Evolutionary conservation across 352 stramenopile genomes (phyloP).

Genomic region (Pythium diclinum): DNA sequence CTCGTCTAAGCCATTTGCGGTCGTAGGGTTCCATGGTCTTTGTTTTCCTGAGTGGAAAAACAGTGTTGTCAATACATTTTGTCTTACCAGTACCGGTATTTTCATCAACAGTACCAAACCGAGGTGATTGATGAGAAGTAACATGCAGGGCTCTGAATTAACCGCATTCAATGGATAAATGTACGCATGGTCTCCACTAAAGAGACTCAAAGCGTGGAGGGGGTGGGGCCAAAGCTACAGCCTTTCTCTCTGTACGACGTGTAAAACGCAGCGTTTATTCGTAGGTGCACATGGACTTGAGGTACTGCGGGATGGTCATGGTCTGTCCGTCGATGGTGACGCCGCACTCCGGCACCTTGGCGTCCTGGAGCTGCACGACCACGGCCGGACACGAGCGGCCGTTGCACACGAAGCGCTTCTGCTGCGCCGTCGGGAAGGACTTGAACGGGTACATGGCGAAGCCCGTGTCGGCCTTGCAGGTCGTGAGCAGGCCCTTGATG

Average conservation of each 20-base stretch:
- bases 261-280: not conserved
- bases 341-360: slow-evolving; percentile 26
- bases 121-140: no score
- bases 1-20: not conserved
- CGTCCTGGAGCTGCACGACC: slow-evolving; percentile 19
- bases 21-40: not conserved
- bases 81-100: no score
- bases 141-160: no score
- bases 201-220: no score
- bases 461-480: slow-evolving; percentile 34
- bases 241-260: no score
- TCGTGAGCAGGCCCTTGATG: slow-evolving; percentile 21
- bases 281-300: slow-evolving; percentile 27
- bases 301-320: slow-evolving; percentile 25
- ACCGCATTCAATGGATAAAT: no score
- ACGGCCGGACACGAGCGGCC: slow-evolving; percentile 34
- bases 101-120: no score
- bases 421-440: slow-evolving; percentile 20
- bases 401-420: slow-evolving; percentile 29
- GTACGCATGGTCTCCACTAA: not conserved
- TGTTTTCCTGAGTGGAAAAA: not conserved
- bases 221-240: no score
- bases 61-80: not conserved
- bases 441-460: slow-evolving; percentile 34
- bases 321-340: slow-evolving; percentile 19